Evolutionary conservation across 768 basidiomycete species (phyloP), one percentile per base, ranked within the genome.

Genomic region (Trametes punicea): DNA sequence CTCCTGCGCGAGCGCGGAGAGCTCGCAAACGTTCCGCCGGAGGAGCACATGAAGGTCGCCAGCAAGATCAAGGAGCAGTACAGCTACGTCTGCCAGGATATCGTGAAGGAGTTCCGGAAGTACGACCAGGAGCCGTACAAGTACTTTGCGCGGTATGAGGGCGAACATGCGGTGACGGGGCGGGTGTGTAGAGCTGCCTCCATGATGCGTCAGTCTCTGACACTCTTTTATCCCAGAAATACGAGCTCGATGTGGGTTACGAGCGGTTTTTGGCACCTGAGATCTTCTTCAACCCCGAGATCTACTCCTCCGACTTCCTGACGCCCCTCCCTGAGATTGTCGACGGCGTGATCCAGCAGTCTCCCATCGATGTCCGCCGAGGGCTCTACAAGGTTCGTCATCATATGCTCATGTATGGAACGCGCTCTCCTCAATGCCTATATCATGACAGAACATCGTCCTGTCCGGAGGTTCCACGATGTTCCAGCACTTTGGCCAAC

Each of bases 241-340:
- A 99, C 75, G 72, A 80, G 18, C 76, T 98, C 45, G 96, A 99
- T 65, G 85, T 99, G 55, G 97, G 97, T 18, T 98, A 98, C 73
- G 97, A 98, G 71, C 93, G 97, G 23, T 99, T 99, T 82, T 85
- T 98, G 49, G 97, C 96, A 5, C 95, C 97, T 5, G 97, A 98
- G 72, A 97, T 98, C 66, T 98, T 98, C 77, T 98, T 98, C 82
- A 98, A 98, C 75, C 97, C 97, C 13, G 96, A 99, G 72, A 98
- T 99, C 63, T 90, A 90, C 71, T 97, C 94, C 0, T 95, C 93
- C 36, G 96, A 98, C 71, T 98, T 98, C 80, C 72, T 99, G 60
- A 98, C 95, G 4, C 97, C 97, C 8, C 81, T 99, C 3, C 93
- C 97, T 0, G 85, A 96, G 59, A 92, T 98, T 51, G 97, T 98